Conservation (phyloP, 1,284 basidiomycete genomes). For the Ganoderma lucidum region DNA sequence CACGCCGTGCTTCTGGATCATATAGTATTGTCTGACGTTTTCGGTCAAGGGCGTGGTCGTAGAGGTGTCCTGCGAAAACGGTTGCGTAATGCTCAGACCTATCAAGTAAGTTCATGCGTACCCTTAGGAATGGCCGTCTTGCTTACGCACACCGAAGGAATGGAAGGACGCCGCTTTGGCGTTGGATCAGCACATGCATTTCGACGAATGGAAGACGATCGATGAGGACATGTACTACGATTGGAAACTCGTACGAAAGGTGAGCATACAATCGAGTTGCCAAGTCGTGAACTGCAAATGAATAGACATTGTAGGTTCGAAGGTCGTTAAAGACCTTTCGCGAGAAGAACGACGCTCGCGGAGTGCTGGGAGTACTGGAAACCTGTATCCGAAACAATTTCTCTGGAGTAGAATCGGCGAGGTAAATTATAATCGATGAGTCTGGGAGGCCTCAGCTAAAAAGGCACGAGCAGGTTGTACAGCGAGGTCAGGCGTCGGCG, state of each 20-base stretch:
- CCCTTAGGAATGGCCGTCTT: background rate
- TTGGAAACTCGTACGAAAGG: conserved; percentile 84
- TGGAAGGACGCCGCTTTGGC: conserved; percentile 87
- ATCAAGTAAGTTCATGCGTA: conserved; percentile 50
- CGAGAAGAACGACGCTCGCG: conserved; percentile 81
- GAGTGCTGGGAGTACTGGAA: conserved; percentile 90
- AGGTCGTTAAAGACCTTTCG: conserved; percentile 69
- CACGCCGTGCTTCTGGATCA: conserved; percentile 12
- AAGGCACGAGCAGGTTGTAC: conserved; percentile 68
- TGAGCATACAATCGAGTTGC: conserved; percentile 35
- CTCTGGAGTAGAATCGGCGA: conserved; percentile 90
- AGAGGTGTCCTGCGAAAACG: conserved; percentile 82
- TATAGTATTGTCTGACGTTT: conserved; percentile 15
- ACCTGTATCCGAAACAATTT: conserved; percentile 95
- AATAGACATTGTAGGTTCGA: conserved; percentile 55
- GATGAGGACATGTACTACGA: conserved; percentile 93
- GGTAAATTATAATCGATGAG: conserved; percentile 46
- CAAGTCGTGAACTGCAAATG: background rate
- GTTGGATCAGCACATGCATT: conserved; percentile 84
- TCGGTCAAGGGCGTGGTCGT: conserved; percentile 75
- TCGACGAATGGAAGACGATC: conserved; percentile 88
- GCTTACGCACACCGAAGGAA: conserved; percentile 51
- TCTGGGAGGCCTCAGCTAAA: background rate
- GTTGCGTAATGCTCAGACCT: conserved; percentile 78
- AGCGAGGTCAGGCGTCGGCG: conserved; percentile 70